Evolutionary conservation across 371 early-diverging fungal genomes (phyloP), one percentile per base, ranked within the genome.

Genomic region (Mortierella sp.): DNA sequence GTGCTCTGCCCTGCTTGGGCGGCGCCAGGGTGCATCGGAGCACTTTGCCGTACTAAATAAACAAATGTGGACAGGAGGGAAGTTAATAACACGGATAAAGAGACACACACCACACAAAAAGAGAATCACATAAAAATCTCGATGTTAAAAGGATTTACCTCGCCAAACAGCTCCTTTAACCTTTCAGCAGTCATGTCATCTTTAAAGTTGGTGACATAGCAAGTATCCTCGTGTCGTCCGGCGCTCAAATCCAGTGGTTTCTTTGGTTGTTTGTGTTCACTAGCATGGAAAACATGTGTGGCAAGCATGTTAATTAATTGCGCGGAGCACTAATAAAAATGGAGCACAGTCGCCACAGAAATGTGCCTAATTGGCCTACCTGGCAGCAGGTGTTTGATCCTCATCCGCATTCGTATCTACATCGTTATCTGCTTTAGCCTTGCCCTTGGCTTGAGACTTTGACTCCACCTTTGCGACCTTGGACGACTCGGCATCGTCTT

Each of bases 201-300:
- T 8, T 70, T 74, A 59, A 86, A 86, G 74, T 86, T 86, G 21
- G 71, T 69, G 10, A 86, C 78, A 69, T 81, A 86, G 72, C 82
- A 86, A 1, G 86, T 81, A 40, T 86, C 82, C 4, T 70, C 79
- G 64, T 81, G 82, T 5, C 82, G 77, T 24, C 86, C 86, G 46
- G 61, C 46, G 50, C 79, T 76, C 37, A 75, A 55, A 59, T 81
- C 75, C 54, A 73, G 51, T 5, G 83, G 76, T 24, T 71, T 81
- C 61, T n/a, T 19, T 24, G 46, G 14, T 53, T 73, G 64, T 31
- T 24, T 43, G 24, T 26, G 24, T 6, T 53, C 21, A 71, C 61
- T 53, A n/a, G 26, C 26, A 71, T 14, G 67, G 28, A 53, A 34
- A 34, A 16, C 0, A 21, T 24, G 21, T 26, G 24, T 1, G 28